phyloP scores from a whole-genome alignment of 2,329 filamentous ascomycete genomes.

The Paracamarosporium sp. region DNA sequence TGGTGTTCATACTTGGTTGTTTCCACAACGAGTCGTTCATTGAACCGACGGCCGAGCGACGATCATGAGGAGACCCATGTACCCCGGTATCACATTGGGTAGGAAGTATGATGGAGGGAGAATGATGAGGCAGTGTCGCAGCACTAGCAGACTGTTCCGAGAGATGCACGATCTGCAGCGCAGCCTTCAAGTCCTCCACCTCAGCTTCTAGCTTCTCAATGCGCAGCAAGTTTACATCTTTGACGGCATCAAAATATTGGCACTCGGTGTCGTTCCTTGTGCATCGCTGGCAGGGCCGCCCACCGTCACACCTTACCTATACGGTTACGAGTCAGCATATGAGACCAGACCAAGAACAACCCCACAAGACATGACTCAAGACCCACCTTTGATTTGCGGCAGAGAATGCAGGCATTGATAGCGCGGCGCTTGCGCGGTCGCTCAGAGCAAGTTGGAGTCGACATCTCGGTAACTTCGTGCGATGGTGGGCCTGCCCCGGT shows the following conservation, averaged over 20 bases:
- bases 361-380: neutral
- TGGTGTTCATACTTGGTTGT: slow-evolving; percentile 11
- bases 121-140: slow-evolving; percentile 3
- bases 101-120: slow-evolving; percentile 3
- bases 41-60: neutral
- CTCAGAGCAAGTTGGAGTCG: slow-evolving; percentile 7
- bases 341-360: neutral
- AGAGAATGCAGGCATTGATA: slow-evolving; percentile 39
- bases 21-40: neutral
- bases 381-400: slow-evolving; percentile 31
- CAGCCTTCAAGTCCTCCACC: slow-evolving; percentile 22
- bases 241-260: slow-evolving; percentile 32
- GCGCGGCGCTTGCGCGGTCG: slow-evolving; percentile 40
- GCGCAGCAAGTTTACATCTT: slow-evolving; percentile 30
- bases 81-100: neutral
- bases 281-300: slow-evolving; percentile 39
- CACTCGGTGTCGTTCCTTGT: slow-evolving; percentile 30
- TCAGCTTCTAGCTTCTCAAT: slow-evolving; percentile 37
- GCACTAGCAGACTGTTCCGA: neutral
- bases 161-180: slow-evolving; percentile 11
- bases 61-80: neutral
- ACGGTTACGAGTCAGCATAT: neutral
- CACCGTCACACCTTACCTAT: slow-evolving; percentile 40
- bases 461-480: slow-evolving; percentile 24
- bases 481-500: slow-evolving; percentile 6